Evolutionary conservation across 805 yeast species (phyloP).

Genomic region (Peterozyma toletana): DNA sequence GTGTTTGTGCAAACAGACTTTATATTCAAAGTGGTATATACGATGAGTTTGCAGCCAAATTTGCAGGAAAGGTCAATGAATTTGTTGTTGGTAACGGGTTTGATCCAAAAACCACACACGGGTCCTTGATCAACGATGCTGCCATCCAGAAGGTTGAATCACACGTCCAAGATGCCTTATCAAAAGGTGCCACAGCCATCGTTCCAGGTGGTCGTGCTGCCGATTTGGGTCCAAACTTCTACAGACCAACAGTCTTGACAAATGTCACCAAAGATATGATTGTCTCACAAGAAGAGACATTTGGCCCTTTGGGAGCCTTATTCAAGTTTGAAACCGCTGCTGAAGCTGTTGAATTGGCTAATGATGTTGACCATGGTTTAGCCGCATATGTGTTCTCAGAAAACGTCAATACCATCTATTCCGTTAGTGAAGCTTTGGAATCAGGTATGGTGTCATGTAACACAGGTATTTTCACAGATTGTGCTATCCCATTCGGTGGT

Average conservation of each 20-base stretch:
- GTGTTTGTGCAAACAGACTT: conserved; percentile 72
- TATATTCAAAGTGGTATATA: conserved; percentile 60
- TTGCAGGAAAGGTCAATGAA: conserved; percentile 34
- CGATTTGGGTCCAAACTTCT: conserved; percentile 57
- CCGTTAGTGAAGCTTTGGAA: conserved; percentile 60
- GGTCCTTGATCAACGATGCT: conserved; percentile 63
- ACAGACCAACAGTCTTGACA: conserved; percentile 60
- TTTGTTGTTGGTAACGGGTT: conserved; percentile 60
- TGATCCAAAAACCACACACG: conserved; percentile 54
- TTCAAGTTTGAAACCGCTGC: conserved; percentile 58
- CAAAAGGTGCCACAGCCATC: conserved; percentile 57
- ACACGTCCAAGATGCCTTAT: conserved; percentile 61
- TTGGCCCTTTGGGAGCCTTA: conserved; percentile 75
- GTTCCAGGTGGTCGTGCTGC: conserved; percentile 51
- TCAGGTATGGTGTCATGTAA: conserved; percentile 82
- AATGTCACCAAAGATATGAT: conserved; percentile 50
- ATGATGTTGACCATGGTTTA: conserved; percentile 63
- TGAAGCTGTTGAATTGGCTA: conserved; percentile 57
- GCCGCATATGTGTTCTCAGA: conserved; percentile 70
- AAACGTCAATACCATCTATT: conserved; percentile 45
- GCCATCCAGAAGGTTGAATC: conserved; percentile 54
- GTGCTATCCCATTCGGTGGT: conserved; percentile 73
- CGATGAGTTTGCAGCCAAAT: conserved; percentile 46
- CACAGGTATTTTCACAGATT: conserved; percentile 64
- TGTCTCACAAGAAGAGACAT: conserved; percentile 65